Base-by-base conservation (phyloP, 257 asterid genomes). In the Osmanthus fragrans region DNA sequence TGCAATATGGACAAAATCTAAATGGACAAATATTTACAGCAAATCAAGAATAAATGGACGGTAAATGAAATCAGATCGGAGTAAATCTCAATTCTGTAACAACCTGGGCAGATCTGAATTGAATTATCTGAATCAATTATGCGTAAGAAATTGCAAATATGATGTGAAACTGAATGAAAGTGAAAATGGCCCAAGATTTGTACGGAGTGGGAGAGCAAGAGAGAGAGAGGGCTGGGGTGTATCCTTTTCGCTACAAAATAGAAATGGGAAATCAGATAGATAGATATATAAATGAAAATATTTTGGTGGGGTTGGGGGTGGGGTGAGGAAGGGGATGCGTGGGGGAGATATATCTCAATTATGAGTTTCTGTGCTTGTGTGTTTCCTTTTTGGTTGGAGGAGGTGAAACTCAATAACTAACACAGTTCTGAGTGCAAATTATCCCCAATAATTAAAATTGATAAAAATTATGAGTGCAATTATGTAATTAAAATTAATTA, bases 61-160 rank as follows among this genome's bases (percentile, higher is more conserved):
- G 63, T 15, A 67, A 70, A 51, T 63, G 4, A 70, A 79, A 74
- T 18, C 78, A 60, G 70, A 81, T 74, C 78, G 66, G 37, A 49
- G 49, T 15, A 45, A 80, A 69, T 15, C 3, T 45, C 54, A 75
- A 67, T 71, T 80, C 51, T 34, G 39, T 76, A 73, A 47, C 79
- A 81, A 84, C 40, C 77, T 39, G 76, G 27, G 74, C 78, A 76
- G 85, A 81, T 84, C 88, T 79, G 80, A 77, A 79, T 39, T 63
- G 40, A 76, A 81, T 81, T 81, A 64, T 63, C 56, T 15, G 72
- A 34, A 77, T 69, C 30, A 39, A 73, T 70, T 63, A 40, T 13
- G 74, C 34, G 27, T 42, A 37, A 56, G 49, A 13, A 13, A 42
- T 54, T 37, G 70, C 45, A 32, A 66, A 39, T 15, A 37, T 36